Evolutionary conservation across 371 early-diverging fungal genomes (phyloP), one percentile per base, ranked within the genome.

Genomic region (Mitosporidium daphniae): DNA sequence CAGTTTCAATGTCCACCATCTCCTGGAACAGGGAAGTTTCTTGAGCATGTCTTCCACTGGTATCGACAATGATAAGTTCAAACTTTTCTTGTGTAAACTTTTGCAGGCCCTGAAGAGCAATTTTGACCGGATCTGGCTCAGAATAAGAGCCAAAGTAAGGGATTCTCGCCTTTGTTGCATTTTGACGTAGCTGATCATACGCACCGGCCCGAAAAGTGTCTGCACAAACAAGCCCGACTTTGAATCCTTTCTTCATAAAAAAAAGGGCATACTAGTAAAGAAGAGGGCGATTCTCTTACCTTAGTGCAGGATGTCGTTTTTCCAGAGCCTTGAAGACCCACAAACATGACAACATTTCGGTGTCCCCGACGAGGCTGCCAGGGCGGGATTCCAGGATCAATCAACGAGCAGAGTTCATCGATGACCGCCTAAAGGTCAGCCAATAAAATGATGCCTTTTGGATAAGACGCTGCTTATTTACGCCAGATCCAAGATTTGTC

Each of bases 161-260:
- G 21, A 97, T 74, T 37, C 86, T 78, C 11, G 89, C 89, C 38
- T 80, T 77, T 13, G 74, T 62, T 2, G 94, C 91, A 39, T 97
- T 97, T 39, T 97, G 97, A 45, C 77, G 82, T 32, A 95, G 56
- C 51, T 97, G 98, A 51, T 93, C 98, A 46, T 84, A 94, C 3
- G 98, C 98, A 49, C 98, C 98, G 26, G 98, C 98, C 46, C 98
- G 71, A 47, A 93, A 97, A 3, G 98, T 97, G 47, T 97, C 98
- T 2, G 94, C 77, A 46, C 94, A 93, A 1, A 97, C 89, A 23
- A 97, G 46, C 7, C 77, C 77, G 0, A 67, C 68, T 40, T 86
- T 93, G 61, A 71, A 86, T 0, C 93, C 91, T 48, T 86, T 82
- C 30, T 78, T 61, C 42, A 74, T 73, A 40, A 95, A 95, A 37